Evolutionary conservation across 306 rosid species (phyloP).

Genomic region (Sicyos edulis): DNA sequence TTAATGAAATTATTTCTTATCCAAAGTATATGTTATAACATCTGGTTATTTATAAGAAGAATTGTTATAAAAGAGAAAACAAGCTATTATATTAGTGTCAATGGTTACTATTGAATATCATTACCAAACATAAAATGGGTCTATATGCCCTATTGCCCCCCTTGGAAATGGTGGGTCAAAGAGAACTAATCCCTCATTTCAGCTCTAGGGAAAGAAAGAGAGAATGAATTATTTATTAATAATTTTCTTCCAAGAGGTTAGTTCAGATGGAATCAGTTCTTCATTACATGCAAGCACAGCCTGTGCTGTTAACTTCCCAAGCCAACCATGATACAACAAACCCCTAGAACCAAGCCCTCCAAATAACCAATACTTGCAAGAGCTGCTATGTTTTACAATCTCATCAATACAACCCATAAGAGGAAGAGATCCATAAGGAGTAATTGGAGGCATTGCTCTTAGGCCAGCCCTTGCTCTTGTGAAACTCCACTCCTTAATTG

Average conservation of each 20-base stretch:
- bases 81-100: too few species aligned
- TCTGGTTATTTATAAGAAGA: too few species aligned
- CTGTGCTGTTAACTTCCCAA: slow-evolving; percentile 67
- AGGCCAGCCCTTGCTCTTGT: slow-evolving; percentile 80
- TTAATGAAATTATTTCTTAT: too few species aligned
- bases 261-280: slow-evolving; percentile 57
- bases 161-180: too few species aligned
- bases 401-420: slow-evolving; percentile 75
- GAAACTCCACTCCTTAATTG: slow-evolving; percentile 56
- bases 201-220: neutral
- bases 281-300: slow-evolving; percentile 69
- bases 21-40: too few species aligned
- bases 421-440: slow-evolving; percentile 73
- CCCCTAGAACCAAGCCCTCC: slow-evolving; percentile 95
- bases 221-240: neutral
- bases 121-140: too few species aligned
- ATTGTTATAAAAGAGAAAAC: too few species aligned
- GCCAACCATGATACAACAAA: slow-evolving; percentile 84
- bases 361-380: slow-evolving; percentile 70
- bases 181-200: neutral
- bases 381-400: slow-evolving; percentile 31
- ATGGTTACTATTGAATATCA: too few species aligned
- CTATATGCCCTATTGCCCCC: too few species aligned
- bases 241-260: slow-evolving; percentile 65
- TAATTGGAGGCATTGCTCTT: slow-evolving; percentile 95